Evolutionary conservation across 352 stramenopile genomes (phyloP).

Genomic region (Phytopythium cucurbitacearum): DNA sequence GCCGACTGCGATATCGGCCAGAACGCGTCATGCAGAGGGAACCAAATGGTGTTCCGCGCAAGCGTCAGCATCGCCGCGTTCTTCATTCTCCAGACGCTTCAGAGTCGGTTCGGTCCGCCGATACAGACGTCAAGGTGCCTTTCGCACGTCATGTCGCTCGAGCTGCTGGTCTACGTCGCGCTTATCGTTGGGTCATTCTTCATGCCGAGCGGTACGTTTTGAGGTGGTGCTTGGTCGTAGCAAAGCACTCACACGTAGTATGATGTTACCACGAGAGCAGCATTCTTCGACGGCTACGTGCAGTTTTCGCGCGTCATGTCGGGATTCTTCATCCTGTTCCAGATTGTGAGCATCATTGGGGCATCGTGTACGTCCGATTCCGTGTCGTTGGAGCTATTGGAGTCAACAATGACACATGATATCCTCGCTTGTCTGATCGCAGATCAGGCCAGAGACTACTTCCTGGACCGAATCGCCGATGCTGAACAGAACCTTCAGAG

Average conservation of each 20-base stretch:
- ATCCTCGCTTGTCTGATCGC: neutral
- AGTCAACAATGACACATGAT: neutral
- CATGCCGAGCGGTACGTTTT: slow-evolving; percentile 51
- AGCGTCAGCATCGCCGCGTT: slow-evolving; percentile 62
- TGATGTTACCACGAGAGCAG: slow-evolving; percentile 11
- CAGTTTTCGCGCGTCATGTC: slow-evolving; percentile 52
- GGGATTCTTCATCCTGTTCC: slow-evolving; percentile 72
- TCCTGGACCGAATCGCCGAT: slow-evolving; percentile 48
- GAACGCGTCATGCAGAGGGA: slow-evolving; percentile 47
- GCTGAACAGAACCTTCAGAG: slow-evolving; percentile 14
- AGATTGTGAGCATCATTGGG: slow-evolving; percentile 76
- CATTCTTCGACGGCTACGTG: slow-evolving; percentile 63
- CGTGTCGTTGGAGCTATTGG: neutral
- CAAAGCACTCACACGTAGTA: neutral
- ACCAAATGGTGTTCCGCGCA: slow-evolving; percentile 68
- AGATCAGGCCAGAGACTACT: slow-evolving; percentile 59
- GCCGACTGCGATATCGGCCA: slow-evolving; percentile 33
- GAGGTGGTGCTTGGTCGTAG: neutral
- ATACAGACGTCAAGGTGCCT: slow-evolving; percentile 10
- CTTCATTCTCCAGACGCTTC: slow-evolving; percentile 41
- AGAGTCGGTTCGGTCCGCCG: slow-evolving; percentile 35
- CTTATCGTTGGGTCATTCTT: slow-evolving; percentile 69
- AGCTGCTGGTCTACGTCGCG: slow-evolving; percentile 41
- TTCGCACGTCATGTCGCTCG: slow-evolving; percentile 20
- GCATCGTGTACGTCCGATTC: slow-evolving; percentile 48